Base-by-base conservation (phyloP, 2,329 filamentous ascomycete species). In the Neofusicoccum ribis region DNA sequence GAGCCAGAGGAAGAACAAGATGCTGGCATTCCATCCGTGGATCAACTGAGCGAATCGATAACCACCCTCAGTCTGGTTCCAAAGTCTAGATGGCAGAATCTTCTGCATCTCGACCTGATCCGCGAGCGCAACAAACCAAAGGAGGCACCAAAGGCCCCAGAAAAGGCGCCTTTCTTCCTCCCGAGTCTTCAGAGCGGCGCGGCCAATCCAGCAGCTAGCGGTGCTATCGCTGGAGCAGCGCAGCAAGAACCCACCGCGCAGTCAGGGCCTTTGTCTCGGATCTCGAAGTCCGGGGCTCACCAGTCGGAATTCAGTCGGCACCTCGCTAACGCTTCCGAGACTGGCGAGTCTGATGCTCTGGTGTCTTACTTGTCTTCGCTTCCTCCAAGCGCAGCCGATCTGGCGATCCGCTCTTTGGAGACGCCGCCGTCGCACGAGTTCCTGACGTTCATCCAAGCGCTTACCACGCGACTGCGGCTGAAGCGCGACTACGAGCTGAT, bases 91-190 rank as follows among this genome's bases (percentile, higher is more conserved):
- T 99, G 95, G 95, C 94, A 98, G 78, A 97, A 93, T 1, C 83
- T 99, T 14, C 83, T 99, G 34, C 92, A 99, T 76, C 85, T 99
- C 2, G 95, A 99, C 73, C 81, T 93, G 31, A 97, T 99, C 75
- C 78, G 93, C 80, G 88, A 93, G 78, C 91, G 95, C 67, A 99
- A 99, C 79, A 96, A 95, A 78, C 95, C 96, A 0, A 93, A 88
- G 69, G 93, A 97, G 77, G 87, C 93, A 0, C 93, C 93, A 15
- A 97, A 97, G 79, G 86, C 88, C 6, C 95, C 95, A 0, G 92
- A 97, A 75, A 96, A 96, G 74, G 94, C 94, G 0, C 96, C 95
- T 0, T 98, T 98, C 83, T 98, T 98, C 83, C 83, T 98, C 3
- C 92, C 93, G 0, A 89, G 89, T 0, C 81, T 89, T 4, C 83